Evolutionary conservation across 192 early-diverging fungal species (phyloP), one percentile per base, ranked within the genome.

Genomic region (Backusella sp.): DNA sequence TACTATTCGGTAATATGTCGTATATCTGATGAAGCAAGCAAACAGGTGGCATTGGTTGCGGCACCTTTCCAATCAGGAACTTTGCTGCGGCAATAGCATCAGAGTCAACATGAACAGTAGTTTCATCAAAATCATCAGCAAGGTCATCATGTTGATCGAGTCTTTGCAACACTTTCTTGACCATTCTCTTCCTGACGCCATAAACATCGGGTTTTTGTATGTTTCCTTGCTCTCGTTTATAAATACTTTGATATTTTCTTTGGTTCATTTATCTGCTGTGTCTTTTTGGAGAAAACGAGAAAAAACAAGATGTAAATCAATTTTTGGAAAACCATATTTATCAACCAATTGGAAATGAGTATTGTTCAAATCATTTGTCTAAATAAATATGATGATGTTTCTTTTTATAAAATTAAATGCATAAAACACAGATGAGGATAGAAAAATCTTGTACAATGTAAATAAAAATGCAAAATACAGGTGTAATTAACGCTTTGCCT

Each of bases 1-100:
- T 84, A 39, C 83, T 76, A 56, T 87, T 82, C 1, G 67, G 30
- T 19, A 83, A 26, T 11, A 87, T 74, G 21, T 80, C 79, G 46
- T 87, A 87, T 32, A 87, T 46, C 75, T 87, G 86, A 11, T 87
- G 86, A 26, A 85, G 17, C 73, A 87, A 78, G 39, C 86, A 87
- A 1, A 83, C 73, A 1, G 75, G 65, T 0, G 81, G 80, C 15
- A n/a, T 69, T 34, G 70, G 35, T 12, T 11, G 11, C 19, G 59
- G 26, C 19, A 26, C 23, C 6, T 69, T 14, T 30, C 53, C 6
- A 34, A 78, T 78, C 32, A 78, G 37, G n/a, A 69, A 69, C 4
- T 68, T 21, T 11, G 77, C 77, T 34, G 77, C 67, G 26, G 66
- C 56, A 68, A 46, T 42, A 19, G 66, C 72, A 69, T 78, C 70